Base-by-base conservation (phyloP, 257 asterid genomes). In the Verbascum thapsus region DNA sequence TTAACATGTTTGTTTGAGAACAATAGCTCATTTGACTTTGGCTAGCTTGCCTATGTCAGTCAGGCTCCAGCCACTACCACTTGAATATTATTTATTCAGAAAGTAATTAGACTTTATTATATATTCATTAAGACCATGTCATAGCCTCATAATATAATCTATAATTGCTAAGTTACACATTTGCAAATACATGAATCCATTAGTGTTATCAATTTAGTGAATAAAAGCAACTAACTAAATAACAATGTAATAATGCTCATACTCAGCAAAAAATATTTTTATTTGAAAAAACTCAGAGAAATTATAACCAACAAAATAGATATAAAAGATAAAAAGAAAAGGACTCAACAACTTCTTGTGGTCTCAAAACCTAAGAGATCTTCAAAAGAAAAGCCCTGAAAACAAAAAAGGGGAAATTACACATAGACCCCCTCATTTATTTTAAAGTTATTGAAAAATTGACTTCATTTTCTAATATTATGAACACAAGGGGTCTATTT, bases 311-410 rank as follows among this genome's bases (percentile, higher is more conserved):
- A 43, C n/a, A 12, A 43, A 43, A 43, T 3, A 7, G 6, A n/a
- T 15, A 5, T 6, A 48, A 18, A 48, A 48, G 9, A 6, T 7
- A 48, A 9, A 48, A 18, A 53, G 20, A 23, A 17, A 53, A 13
- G 5, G 19, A 53, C n/a, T 6, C 9, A 15, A 10, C 16, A 15
- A 39, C n/a, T n/a, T 62, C 45, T 47, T 65, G 76, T 60, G 75
- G 74, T 53, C 65, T 60, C 44, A 63, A 53, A 53, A 49, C 23
- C 53, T 45, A 35, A 65, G 43, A 76, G 64, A 22, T 43, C 34
- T 57, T 52, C 41, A 53, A 66, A 56, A 56, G 51, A 56, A 50
- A 62, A 65, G 55, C 40, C 66, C 72, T 15, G 30, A 22, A 70
- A 22, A 56, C 19, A 43, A 2, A 55, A 32, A 34, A 45, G 19